A percentile compares a stretch with the other conserved stretches of the same genome.
phyloP scores from a whole-genome alignment of 768 basidiomycete species.

The Collybia sp. region DNA sequence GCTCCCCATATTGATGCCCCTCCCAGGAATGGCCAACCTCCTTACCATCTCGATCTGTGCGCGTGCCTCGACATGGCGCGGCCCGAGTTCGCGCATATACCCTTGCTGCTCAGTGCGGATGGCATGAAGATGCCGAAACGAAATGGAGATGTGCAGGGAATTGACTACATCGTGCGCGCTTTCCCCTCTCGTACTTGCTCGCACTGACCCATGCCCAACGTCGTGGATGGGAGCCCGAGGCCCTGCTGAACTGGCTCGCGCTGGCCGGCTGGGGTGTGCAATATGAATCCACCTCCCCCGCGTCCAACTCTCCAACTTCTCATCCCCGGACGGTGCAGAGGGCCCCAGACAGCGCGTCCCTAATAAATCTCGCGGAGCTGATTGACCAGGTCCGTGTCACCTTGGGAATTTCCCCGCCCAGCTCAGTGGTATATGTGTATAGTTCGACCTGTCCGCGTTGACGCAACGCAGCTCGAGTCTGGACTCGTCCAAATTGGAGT shows the following conservation, averaged over 20 bases:
- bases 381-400: constrained; percentile 40
- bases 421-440: background rate
- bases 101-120: constrained; percentile 84
- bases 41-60: constrained; percentile 88
- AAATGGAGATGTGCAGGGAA: constrained; percentile 61
- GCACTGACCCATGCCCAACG: constrained; percentile 35
- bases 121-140: constrained; percentile 90
- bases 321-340: constrained; percentile 20
- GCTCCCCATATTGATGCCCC: background rate
- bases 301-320: constrained; percentile 12
- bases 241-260: constrained; percentile 90
- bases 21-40: constrained; percentile 81
- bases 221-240: constrained; percentile 86
- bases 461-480: constrained; percentile 85
- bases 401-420: constrained; percentile 1
- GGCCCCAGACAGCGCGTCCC: constrained; percentile 60
- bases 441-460: constrained; percentile 76
- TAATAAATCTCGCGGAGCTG: constrained; percentile 67
- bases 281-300: constrained; percentile 24
- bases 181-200: too few relatives aligned
- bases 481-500: constrained; percentile 75
- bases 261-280: constrained; percentile 89
- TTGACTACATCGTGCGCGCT: constrained; percentile 72
- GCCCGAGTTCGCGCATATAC: constrained; percentile 64
- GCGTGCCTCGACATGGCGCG: constrained; percentile 63